Evolutionary conservation across 139 green algal genomes (phyloP).

Genomic region (Diplosphaera chodatii): DNA sequence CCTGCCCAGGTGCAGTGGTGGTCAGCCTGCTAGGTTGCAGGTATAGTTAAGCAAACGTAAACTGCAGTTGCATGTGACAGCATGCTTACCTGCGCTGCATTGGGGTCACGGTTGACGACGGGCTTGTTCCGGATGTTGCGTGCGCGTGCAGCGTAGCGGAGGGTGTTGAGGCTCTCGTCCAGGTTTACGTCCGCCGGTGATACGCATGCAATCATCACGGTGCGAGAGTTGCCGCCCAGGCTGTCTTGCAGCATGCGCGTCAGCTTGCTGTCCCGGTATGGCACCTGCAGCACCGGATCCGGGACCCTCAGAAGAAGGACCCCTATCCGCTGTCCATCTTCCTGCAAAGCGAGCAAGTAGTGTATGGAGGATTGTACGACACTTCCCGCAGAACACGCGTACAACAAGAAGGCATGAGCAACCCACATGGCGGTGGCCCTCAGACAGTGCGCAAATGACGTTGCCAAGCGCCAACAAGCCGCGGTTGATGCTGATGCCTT

Average conservation of each 20-base stretch:
- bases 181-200: constrained; percentile 81
- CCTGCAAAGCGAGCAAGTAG: background rate
- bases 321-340: no score
- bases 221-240: constrained; percentile 90
- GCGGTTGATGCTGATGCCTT: constrained; percentile 70
- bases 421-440: constrained; percentile 61
- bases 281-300: no score
- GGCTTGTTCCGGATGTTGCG: constrained; percentile 95
- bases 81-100: constrained; percentile 32
- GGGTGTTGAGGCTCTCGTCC: constrained; percentile 85
- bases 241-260: constrained; percentile 95
- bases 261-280: constrained; percentile 91
- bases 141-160: constrained; percentile 78
- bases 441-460: constrained; percentile 91
- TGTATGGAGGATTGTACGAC: no score
- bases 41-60: no score
- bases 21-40: no score
- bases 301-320: no score
- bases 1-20: no score
- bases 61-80: no score
- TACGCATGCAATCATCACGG: constrained; percentile 92
- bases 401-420: no score
- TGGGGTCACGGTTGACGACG: constrained; percentile 83
- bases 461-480: constrained; percentile 95
- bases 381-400: no score